These are phyloP conservation scores for Fusarium staphyleae DNA, from an alignment of 2,329 filamentous ascomycete species.

Conservation along the genomic window DNA sequence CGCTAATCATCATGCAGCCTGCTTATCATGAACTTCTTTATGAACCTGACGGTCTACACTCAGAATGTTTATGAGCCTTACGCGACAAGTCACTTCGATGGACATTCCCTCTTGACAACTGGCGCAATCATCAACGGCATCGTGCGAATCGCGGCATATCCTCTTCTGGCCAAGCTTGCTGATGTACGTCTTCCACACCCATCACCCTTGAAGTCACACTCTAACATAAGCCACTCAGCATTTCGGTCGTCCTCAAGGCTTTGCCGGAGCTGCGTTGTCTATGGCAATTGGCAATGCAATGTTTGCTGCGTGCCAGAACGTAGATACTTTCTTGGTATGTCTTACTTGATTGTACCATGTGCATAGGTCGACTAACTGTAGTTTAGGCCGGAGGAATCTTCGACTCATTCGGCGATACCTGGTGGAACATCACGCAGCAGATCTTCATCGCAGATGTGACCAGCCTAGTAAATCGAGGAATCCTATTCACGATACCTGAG, in stretches of 20 bases:
- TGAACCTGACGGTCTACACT: conserved; percentile 31
- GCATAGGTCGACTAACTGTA: neutral
- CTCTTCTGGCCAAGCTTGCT: conserved; percentile 27
- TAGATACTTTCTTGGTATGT: conserved; percentile 27
- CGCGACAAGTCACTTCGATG: conserved; percentile 30
- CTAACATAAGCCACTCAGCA: conserved; percentile 3
- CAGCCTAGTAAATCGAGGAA: conserved; percentile 27
- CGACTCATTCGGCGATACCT: conserved; percentile 22
- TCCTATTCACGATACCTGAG: conserved; percentile 26
- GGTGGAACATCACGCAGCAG: conserved; percentile 32
- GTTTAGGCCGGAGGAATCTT: conserved; percentile 28
- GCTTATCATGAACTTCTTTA: conserved; percentile 33
- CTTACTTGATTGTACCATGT: rapidly evolving
- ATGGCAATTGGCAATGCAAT: conserved; percentile 28
- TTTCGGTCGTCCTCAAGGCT: conserved; percentile 25
- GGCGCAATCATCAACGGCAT: conserved; percentile 27
- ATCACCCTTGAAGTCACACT: rapidly evolving
- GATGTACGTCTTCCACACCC: conserved; percentile 4
- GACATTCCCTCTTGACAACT: conserved; percentile 20
- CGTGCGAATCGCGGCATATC: conserved; percentile 24
- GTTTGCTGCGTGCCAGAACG: conserved; percentile 25
- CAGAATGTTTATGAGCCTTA: conserved; percentile 32
- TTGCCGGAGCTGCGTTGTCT: conserved; percentile 13
- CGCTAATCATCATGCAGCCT: neutral
- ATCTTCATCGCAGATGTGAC: conserved; percentile 32